A percentile compares a stretch with the other conserved stretches of the same genome.
phyloP scores from a whole-genome alignment of 164 flowering plant genomes.

The Magnolia kwangsiensis region DNA sequence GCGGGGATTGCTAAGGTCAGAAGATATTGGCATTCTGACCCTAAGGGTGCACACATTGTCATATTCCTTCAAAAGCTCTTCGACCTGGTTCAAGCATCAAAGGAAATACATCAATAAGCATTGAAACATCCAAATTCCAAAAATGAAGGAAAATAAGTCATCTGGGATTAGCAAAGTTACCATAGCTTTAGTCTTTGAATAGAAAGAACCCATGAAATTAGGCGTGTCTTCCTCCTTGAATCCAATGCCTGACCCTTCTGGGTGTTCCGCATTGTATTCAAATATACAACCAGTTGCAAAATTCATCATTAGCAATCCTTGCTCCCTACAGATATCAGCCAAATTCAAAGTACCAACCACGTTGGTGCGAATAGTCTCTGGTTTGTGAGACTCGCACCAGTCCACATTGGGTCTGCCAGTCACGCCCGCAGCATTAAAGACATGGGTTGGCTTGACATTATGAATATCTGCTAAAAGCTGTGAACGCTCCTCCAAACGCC shows the following conservation, averaged over 20 bases:
- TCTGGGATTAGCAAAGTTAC: conserved; percentile 24
- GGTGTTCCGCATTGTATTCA: conserved; percentile 62
- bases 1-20: conserved; percentile 69
- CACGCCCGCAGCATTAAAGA: conserved; percentile 68
- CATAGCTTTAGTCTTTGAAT: conserved; percentile 73
- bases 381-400: conserved; percentile 69
- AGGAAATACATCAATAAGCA: neutral
- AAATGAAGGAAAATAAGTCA: neutral
- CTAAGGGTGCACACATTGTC: conserved; percentile 72
- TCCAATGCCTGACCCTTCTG: conserved; percentile 66
- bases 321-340: conserved; percentile 65
- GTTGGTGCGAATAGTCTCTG: conserved; percentile 63
- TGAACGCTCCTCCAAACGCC: conserved; percentile 55
- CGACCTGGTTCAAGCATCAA: conserved; percentile 38
- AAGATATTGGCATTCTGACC: conserved; percentile 71
- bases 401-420: conserved; percentile 78
- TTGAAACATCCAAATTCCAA: neutral
- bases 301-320: conserved; percentile 56
- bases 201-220: conserved; percentile 62
- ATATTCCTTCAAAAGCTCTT: conserved; percentile 61
- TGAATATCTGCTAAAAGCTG: conserved; percentile 45
- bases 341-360: conserved; percentile 65
- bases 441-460: conserved; percentile 59
- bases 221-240: conserved; percentile 65
- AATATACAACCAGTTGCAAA: conserved; percentile 71